Percentiles rank a stretch among this genome's conserved stretches.
phyloP scores from a whole-genome alignment of 495 filamentous ascomycete species.

The Coniosporium apollinis region DNA sequence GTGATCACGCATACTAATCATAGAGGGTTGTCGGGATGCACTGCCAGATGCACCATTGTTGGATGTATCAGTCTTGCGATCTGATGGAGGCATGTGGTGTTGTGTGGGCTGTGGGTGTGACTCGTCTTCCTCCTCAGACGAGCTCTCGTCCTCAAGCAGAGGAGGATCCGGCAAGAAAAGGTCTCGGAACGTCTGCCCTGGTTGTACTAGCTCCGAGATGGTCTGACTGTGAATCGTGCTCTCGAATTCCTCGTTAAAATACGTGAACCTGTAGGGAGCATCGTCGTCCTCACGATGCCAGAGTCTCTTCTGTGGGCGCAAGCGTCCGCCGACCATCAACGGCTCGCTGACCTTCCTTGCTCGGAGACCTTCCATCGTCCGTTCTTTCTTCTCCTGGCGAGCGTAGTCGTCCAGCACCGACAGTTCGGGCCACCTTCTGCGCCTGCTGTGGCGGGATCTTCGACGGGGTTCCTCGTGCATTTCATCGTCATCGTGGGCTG shows the following conservation, averaged over 20 bases:
- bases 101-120: background rate
- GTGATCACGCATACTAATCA: constrained; percentile 3
- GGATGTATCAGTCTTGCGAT: background rate
- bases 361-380: constrained; percentile 61
- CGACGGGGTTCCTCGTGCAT: constrained; percentile 32
- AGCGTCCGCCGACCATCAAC: constrained; percentile 69
- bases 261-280: constrained; percentile 86
- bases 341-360: constrained; percentile 89
- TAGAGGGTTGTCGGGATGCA: constrained; percentile 3
- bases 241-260: constrained; percentile 93
- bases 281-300: constrained; percentile 89
- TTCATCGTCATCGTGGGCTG: constrained; percentile 58
- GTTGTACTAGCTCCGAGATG: constrained; percentile 78
- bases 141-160: constrained; percentile 36
- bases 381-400: constrained; percentile 73
- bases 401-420: constrained; percentile 79
- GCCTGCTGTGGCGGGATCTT: constrained; percentile 28
- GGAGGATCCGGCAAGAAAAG: constrained; percentile 67
- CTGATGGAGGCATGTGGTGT: no score
- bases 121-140: constrained; percentile 18
- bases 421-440: constrained; percentile 51
- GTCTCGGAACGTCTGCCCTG: constrained; percentile 64
- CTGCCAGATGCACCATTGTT: constrained; percentile 1
- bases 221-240: constrained; percentile 91
- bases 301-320: constrained; percentile 58